Percentiles rank a stretch among this genome's conserved stretches.
Evolutionary conservation across 106 monocot species (phyloP).

Genomic region (Allium fistulosum): DNA sequence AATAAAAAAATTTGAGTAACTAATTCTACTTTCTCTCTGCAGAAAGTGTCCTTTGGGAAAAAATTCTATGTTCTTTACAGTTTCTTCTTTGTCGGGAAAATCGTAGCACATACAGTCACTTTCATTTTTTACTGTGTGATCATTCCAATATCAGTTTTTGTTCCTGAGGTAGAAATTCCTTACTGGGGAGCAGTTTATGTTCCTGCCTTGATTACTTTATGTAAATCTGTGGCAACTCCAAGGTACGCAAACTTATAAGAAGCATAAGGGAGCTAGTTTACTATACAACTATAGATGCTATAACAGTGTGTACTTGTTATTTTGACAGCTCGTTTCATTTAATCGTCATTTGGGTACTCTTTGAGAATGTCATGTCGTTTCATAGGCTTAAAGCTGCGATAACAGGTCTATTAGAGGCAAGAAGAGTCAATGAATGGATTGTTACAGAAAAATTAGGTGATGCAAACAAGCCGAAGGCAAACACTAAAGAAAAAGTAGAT

Average conservation of each 20-base stretch:
- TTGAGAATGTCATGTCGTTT: constrained; percentile 74
- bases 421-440: constrained; percentile 71
- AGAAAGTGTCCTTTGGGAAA: constrained; percentile 46
- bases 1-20: not conserved
- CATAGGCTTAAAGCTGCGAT: constrained; percentile 67
- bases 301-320: not conserved
- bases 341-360: constrained; percentile 46
- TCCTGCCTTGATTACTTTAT: constrained; percentile 31
- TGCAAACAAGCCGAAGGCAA: constrained; percentile 27
- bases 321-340: constrained; percentile 53
- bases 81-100: constrained; percentile 53
- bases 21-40: constrained; percentile 8
- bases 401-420: constrained; percentile 44
- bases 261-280: not conserved
- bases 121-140: constrained; percentile 44
- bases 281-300: not conserved
- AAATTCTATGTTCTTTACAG: constrained; percentile 32
- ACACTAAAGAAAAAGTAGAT: constrained; percentile 5
- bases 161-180: constrained; percentile 39
- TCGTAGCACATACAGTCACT: constrained; percentile 34
- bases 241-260: constrained; percentile 14
- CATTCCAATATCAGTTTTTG: constrained; percentile 30
- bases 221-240: constrained; percentile 45
- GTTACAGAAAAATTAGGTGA: constrained; percentile 75
- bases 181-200: constrained; percentile 37